phyloP scores from a whole-genome alignment of 177 flowering plant genomes.

The Tripterygium wilfordii region DNA sequence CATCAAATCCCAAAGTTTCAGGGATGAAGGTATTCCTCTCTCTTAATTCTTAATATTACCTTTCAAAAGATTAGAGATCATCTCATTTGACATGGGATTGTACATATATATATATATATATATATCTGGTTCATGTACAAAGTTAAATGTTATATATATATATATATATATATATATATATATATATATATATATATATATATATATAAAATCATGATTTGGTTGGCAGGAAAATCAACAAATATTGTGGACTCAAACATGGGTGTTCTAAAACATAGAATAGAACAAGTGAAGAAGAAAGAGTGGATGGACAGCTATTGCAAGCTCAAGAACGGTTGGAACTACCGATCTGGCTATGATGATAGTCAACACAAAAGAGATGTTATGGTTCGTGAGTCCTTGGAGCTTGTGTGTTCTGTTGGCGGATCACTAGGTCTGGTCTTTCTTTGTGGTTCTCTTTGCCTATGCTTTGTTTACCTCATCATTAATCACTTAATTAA shows the following conservation, averaged over 20 bases:
- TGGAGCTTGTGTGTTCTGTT: slow-evolving; percentile 2
- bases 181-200: too few relatives aligned
- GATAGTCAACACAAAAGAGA: background rate
- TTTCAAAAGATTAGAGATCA: too few relatives aligned
- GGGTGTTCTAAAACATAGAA: slow-evolving; percentile 11
- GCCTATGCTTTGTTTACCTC: slow-evolving; percentile 12
- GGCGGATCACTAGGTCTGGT: slow-evolving; percentile 10
- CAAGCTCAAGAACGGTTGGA: slow-evolving; percentile 7
- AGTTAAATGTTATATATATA: too few relatives aligned
- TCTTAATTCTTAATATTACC: too few relatives aligned
- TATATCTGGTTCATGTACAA: too few relatives aligned
- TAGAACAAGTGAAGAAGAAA: slow-evolving; percentile 13
- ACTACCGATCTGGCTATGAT: slow-evolving; percentile 1
- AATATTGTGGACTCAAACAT: slow-evolving; percentile 14
- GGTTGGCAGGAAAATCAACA: slow-evolving; percentile 9
- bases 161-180: too few relatives aligned
- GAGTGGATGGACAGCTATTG: background rate
- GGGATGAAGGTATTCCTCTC: slow-evolving; percentile 2
- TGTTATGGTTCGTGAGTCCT: background rate
- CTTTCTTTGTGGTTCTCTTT: slow-evolving; percentile 14
- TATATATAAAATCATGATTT: too few relatives aligned
- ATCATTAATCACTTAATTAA: slow-evolving; percentile 2
- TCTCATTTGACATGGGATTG: too few relatives aligned
- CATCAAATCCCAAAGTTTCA: slow-evolving; percentile 7
- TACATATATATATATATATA: too few relatives aligned